Evolutionary conservation across 495 filamentous ascomycete genomes (phyloP).

Genomic region (Neurospora tetraspora): DNA sequence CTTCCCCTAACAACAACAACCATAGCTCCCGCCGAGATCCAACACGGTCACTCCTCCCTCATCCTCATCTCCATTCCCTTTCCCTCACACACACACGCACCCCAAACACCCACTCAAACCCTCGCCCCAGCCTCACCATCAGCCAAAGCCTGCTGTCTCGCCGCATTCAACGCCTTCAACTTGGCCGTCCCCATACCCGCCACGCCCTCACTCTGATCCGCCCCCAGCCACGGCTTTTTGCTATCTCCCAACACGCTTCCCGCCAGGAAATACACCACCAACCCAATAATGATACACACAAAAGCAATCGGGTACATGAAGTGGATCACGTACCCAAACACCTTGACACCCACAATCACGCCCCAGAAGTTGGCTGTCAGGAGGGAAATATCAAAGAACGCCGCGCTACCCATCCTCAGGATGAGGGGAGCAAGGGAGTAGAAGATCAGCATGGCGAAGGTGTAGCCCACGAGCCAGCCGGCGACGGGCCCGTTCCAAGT

Average conservation of each 20-base stretch:
- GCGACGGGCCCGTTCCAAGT: constrained; percentile 58
- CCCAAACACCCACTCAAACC: not conserved
- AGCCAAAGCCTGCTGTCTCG: constrained; percentile 23
- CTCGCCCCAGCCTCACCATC: not conserved
- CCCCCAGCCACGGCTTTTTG: constrained; percentile 89
- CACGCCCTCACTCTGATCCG: constrained; percentile 71
- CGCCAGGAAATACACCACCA: constrained; percentile 73
- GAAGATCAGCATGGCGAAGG: constrained; percentile 69
- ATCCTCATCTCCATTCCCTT: not conserved
- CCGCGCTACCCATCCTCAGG: constrained; percentile 77
- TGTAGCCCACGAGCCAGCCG: constrained; percentile 82
- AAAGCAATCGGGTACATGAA: constrained; percentile 95
- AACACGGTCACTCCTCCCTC: not conserved
- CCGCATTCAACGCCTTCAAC: constrained; percentile 56
- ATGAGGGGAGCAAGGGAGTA: constrained; percentile 80
- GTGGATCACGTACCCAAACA: constrained; percentile 73
- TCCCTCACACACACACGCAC: not conserved
- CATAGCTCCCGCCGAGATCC: not conserved
- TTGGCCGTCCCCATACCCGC: constrained; percentile 82
- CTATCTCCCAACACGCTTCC: constrained; percentile 74
- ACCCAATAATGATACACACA: constrained; percentile 74
- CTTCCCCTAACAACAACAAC: not conserved
- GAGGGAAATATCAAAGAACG: constrained; percentile 93
- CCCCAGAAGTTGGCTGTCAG: constrained; percentile 97
- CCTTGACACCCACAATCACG: constrained; percentile 75